Evolutionary conservation across 495 filamentous ascomycete genomes (phyloP).

Genomic region (Diplogelasinospora grovesii): DNA sequence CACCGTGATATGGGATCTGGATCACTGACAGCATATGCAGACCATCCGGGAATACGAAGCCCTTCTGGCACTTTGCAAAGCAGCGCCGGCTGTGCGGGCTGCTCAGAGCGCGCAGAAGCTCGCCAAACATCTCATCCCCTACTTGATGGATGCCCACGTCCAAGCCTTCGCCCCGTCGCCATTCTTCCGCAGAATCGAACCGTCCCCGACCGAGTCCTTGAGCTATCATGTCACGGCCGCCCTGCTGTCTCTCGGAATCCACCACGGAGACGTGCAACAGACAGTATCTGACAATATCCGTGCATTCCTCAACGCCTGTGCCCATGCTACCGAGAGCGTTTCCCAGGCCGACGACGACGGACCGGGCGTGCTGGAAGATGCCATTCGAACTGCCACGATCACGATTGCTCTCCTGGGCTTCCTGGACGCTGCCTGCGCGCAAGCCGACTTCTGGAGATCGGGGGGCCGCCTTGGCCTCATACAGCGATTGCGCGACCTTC

Average conservation of each 20-base stretch:
- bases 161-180: slow-evolving; percentile 75
- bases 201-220: slow-evolving; percentile 84
- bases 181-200: slow-evolving; percentile 71
- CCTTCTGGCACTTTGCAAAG: slow-evolving; percentile 80
- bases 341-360: slow-evolving; percentile 46
- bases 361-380: slow-evolving; percentile 51
- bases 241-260: slow-evolving; percentile 67
- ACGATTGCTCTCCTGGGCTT: slow-evolving; percentile 82
- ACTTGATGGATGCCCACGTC: slow-evolving; percentile 72
- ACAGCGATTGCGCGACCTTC: slow-evolving; percentile 56
- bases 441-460: slow-evolving; percentile 71
- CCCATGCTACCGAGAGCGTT: slow-evolving; percentile 38
- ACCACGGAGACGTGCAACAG: slow-evolving; percentile 58
- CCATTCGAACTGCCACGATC: slow-evolving; percentile 62
- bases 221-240: slow-evolving; percentile 71
- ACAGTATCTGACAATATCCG: slow-evolving; percentile 53
- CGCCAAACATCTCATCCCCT: slow-evolving; percentile 64
- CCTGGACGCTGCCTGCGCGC: slow-evolving; percentile 66
- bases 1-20: too few relatives aligned
- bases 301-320: slow-evolving; percentile 61
- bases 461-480: slow-evolving; percentile 65
- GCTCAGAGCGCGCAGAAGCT: slow-evolving; percentile 66
- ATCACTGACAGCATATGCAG: slow-evolving; percentile 27
- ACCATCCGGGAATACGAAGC: slow-evolving; percentile 80
- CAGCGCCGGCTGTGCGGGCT: slow-evolving; percentile 63